Evolutionary conservation across 164 flowering plant genomes (phyloP).

Genomic region (Magnolia officinalis): DNA sequence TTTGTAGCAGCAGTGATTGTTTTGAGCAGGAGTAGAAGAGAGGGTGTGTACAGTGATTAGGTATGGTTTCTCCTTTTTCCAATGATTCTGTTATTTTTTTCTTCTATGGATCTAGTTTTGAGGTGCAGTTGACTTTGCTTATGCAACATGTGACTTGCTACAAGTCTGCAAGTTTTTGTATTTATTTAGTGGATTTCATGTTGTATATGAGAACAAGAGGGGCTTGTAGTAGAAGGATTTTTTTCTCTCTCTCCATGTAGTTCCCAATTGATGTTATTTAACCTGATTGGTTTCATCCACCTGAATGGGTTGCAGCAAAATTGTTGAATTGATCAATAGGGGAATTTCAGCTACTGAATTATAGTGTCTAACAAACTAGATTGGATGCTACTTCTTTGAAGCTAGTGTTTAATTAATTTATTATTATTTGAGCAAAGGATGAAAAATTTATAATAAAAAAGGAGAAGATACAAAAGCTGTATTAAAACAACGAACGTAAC

Average conservation of each 20-base stretch:
- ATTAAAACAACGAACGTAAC: too few relatives aligned
- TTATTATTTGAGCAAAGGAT: too few relatives aligned
- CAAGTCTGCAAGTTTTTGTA: background rate
- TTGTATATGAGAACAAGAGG: conserved; percentile 10
- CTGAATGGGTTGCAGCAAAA: background rate
- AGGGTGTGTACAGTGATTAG: conserved; percentile 35
- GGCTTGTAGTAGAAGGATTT: background rate
- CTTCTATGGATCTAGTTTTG: background rate
- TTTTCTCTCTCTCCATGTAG: background rate
- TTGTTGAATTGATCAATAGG: background rate
- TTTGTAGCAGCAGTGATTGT: background rate
- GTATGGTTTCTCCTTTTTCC: conserved; percentile 12
- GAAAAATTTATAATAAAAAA: too few relatives aligned
- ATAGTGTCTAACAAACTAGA: too few relatives aligned
- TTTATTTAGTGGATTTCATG: conserved; percentile 2
- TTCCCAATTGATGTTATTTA: too few relatives aligned
- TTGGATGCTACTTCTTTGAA: too few relatives aligned
- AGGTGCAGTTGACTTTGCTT: too few relatives aligned
- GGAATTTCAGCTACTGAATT: background rate
- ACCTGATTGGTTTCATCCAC: background rate
- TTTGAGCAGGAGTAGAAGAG: conserved; percentile 5
- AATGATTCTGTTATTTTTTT: background rate
- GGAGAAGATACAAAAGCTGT: too few relatives aligned
- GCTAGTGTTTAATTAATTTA: too few relatives aligned
- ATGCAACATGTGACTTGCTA: background rate